These are phyloP conservation scores for Mycosphaerelloides madeirae DNA, from an alignment of 2,329 filamentous ascomycete genomes.

Conservation along the genomic window DNA sequence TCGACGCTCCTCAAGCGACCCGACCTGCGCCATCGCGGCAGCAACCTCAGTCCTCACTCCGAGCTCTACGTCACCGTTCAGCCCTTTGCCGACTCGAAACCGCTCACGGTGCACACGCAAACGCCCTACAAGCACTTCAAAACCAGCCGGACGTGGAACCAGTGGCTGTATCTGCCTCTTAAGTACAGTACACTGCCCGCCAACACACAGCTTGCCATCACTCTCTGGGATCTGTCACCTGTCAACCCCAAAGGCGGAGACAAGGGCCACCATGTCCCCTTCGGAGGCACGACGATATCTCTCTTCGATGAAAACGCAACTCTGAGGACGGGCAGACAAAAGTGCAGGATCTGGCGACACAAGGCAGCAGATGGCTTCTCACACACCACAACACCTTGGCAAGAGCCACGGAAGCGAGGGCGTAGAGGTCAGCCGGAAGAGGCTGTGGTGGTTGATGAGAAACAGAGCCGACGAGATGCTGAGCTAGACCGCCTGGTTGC, in stretches of 20 bases:
- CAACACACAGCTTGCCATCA: slow-evolving; percentile 82
- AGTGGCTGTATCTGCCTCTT: slow-evolving; percentile 88
- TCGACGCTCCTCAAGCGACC: slow-evolving; percentile 74
- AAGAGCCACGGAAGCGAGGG: slow-evolving; percentile 51
- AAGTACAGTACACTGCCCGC: slow-evolving; percentile 75
- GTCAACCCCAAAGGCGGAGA: slow-evolving; percentile 65
- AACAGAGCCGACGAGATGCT: slow-evolving; percentile 42
- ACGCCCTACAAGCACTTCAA: slow-evolving; percentile 92
- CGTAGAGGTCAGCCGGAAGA: slow-evolving; percentile 51
- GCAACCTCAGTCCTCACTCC: slow-evolving; percentile 74
- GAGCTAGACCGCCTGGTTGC: slow-evolving; percentile 87
- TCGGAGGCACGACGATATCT: slow-evolving; percentile 85
- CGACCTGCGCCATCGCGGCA: slow-evolving; percentile 80
- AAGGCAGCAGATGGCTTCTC: slow-evolving; percentile 81
- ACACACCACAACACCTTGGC: slow-evolving; percentile 71
- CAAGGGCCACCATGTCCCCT: slow-evolving; percentile 76
- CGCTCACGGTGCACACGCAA: slow-evolving; percentile 83
- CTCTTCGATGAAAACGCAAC: slow-evolving; percentile 94
- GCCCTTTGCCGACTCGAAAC: slow-evolving; percentile 93
- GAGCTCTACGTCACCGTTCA: slow-evolving; percentile 92
- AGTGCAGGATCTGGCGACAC: slow-evolving; percentile 79
- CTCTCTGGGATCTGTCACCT: slow-evolving; percentile 89
- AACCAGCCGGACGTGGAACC: slow-evolving; percentile 73
- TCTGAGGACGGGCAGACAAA: slow-evolving; percentile 84
- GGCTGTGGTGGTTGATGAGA: slow-evolving; percentile 50